Evolutionary conservation across 2,329 filamentous ascomycete genomes (phyloP).

Genomic region (Fusarium odoratissimum): DNA sequence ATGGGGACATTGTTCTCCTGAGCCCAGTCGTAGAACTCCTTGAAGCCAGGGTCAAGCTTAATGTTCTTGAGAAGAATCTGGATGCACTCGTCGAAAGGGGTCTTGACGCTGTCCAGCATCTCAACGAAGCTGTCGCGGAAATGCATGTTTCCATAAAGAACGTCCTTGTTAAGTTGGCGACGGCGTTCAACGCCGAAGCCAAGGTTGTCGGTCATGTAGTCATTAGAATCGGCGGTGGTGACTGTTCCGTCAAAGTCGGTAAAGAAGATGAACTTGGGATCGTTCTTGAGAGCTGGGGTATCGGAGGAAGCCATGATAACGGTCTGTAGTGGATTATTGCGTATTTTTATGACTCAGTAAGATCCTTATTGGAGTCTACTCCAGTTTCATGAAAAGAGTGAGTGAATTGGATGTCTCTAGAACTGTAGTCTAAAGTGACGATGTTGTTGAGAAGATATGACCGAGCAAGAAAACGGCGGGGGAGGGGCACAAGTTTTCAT

Average conservation of each 20-base stretch:
- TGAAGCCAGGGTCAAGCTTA: conserved; percentile 88
- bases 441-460: conserved; percentile 30
- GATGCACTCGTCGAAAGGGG: conserved; percentile 85
- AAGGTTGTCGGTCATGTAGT: conserved; percentile 87
- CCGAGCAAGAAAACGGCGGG: conserved; percentile 38
- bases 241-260: conserved; percentile 99
- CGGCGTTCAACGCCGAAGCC: conserved; percentile 83
- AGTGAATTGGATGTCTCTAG: not conserved
- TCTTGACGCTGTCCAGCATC: conserved; percentile 90
- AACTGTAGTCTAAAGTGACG: conserved; percentile 4
- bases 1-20: conserved; percentile 86
- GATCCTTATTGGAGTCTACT: not conserved
- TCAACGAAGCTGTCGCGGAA: conserved; percentile 90
- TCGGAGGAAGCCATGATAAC: conserved; percentile 58
- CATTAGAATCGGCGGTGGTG: conserved; percentile 76
- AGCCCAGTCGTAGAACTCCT: conserved; percentile 87
- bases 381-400: not conserved
- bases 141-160: conserved; percentile 75
- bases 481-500: conserved; percentile 44
- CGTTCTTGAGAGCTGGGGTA: conserved; percentile 70
- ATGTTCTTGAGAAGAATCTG: conserved; percentile 83
- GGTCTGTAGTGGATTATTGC: not conserved
- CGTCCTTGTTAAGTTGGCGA: conserved; percentile 77
- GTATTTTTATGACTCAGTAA: not conserved
- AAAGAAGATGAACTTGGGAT: conserved; percentile 96